Base-by-base conservation (phyloP, 2,329 filamentous ascomycete genomes). In the Talaromyces albobiverticillius region DNA sequence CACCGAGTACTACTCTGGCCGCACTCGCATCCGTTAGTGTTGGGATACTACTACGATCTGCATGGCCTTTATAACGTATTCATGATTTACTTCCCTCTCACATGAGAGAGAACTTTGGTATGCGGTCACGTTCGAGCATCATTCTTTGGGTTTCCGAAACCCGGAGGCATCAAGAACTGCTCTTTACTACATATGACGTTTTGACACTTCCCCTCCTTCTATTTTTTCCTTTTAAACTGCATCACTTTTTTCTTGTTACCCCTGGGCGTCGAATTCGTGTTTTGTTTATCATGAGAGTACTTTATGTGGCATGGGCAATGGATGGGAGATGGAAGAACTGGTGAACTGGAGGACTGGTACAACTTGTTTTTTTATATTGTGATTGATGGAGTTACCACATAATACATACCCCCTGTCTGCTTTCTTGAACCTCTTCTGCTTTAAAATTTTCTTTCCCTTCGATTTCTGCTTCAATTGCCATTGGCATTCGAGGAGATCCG, bases 1-100 rank as follows among this genome's bases (percentile, higher is more conserved):
- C 52, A 80, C 72, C 59, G 69, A 73, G 20, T 70, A 70, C 58
- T 81, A 80, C 62, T 77, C 76, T 16, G 74, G 74, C 38, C 73
- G 76, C 42, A 66, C 61, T 52, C 53, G 53, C 20, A 20, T 43
- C 8, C 48, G 50, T 66, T 64, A 57, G 60, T 66, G 26, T 71
- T 71, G 57, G 69, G 67, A 41, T 71, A 62, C 54, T 71, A 75
- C 61, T n/a, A 29, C 26, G 77, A 26, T n/a, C 32, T 38, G 40
- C 16, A 41, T 36, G 20, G 9, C 13, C 11, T 29, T 45, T 46
- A 46, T 31, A 41, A 52, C 36, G 16, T 29, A 22, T 34, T 46
- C 25, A 46, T 38, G 41, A 46, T 52, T 46, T 22, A 43, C 22
- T 43, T 23, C 29, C 18, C 26, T 38, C 25, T 32, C 47, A 22